phyloP scores from a whole-genome alignment of 768 basidiomycete genomes.

The Heimioporus sp. region DNA sequence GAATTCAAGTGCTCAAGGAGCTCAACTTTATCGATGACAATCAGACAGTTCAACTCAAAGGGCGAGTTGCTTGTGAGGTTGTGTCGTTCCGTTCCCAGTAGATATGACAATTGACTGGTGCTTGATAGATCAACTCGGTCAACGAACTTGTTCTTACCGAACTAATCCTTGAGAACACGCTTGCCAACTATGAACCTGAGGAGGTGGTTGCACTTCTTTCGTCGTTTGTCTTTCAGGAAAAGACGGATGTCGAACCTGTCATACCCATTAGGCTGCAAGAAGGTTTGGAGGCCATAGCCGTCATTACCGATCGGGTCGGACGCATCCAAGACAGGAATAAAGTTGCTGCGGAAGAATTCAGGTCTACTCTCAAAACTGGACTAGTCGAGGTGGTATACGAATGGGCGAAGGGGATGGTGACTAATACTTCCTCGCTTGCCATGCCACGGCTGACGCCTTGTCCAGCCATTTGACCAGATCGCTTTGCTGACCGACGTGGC shows the following conservation, averaged over 20 bases:
- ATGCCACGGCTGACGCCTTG: background rate
- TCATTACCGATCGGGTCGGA: constrained; percentile 76
- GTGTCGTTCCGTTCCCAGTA: constrained; percentile 2
- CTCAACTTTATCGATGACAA: constrained; percentile 95
- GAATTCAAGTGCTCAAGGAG: constrained; percentile 86
- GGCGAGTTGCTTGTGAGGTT: constrained; percentile 97
- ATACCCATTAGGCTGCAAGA: constrained; percentile 77
- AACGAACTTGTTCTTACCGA: constrained; percentile 96
- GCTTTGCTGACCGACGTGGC: constrained; percentile 89
- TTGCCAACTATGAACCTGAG: constrained; percentile 88
- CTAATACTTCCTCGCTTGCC: constrained; percentile 16
- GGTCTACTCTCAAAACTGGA: constrained; percentile 81
- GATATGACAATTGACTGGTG: background rate
- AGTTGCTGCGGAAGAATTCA: constrained; percentile 77
- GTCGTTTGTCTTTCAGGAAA: constrained; percentile 98
- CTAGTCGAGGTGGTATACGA: constrained; percentile 97
- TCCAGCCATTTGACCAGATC: constrained; percentile 93
- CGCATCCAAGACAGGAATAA: constrained; percentile 78
- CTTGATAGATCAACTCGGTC: constrained; percentile 89
- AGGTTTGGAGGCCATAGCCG: constrained; percentile 75
- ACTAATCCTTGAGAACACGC: constrained; percentile 92
- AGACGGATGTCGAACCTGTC: constrained; percentile 85
- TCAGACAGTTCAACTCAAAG: constrained; percentile 92
- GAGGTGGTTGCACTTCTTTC: constrained; percentile 96
- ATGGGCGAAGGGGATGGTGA: constrained; percentile 98